These are phyloP conservation scores for Globisporangium recalcitrans DNA, from an alignment of 352 stramenopile genomes.

Conservation along the genomic window DNA sequence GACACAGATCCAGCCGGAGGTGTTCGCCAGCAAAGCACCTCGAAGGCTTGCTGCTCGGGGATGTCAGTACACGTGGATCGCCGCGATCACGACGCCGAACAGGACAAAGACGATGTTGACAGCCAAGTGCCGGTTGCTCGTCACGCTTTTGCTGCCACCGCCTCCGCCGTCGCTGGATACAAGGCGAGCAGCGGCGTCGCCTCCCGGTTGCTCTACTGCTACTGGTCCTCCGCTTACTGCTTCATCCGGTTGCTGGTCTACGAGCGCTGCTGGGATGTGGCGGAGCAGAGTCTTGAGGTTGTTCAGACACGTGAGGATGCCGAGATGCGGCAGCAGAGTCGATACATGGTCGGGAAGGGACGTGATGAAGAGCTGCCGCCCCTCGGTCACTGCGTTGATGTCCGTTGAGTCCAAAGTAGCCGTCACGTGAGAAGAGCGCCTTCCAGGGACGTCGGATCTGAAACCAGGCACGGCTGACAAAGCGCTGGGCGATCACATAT, in stretches of 20 bases:
- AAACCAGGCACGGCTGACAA: not conserved
- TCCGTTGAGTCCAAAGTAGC: slow-evolving; percentile 16
- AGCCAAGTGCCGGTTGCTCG: not conserved
- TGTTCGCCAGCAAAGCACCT: no score
- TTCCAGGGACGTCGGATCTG: not conserved
- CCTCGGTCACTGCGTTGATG: slow-evolving; percentile 1
- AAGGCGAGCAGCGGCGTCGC: not conserved
- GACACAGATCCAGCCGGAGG: no score
- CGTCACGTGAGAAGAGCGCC: slow-evolving; percentile 17
- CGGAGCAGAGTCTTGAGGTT: not conserved
- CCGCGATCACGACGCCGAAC: not conserved
- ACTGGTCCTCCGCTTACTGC: no score
- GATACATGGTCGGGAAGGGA: slow-evolving; percentile 47
- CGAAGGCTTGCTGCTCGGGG: no score
- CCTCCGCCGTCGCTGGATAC: not conserved
- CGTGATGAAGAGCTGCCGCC: slow-evolving; percentile 21
- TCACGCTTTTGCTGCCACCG: no score
- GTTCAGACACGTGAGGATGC: not conserved
- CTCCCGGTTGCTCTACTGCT: not conserved
- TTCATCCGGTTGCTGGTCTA: not conserved
- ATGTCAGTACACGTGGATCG: not conserved
- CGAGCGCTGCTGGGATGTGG: not conserved
- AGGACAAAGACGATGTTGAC: not conserved
- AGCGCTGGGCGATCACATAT: not conserved
- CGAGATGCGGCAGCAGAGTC: slow-evolving; percentile 17